Conservation (phyloP, 352 stramenopile genomes). For the Globisporangium parvum region DNA sequence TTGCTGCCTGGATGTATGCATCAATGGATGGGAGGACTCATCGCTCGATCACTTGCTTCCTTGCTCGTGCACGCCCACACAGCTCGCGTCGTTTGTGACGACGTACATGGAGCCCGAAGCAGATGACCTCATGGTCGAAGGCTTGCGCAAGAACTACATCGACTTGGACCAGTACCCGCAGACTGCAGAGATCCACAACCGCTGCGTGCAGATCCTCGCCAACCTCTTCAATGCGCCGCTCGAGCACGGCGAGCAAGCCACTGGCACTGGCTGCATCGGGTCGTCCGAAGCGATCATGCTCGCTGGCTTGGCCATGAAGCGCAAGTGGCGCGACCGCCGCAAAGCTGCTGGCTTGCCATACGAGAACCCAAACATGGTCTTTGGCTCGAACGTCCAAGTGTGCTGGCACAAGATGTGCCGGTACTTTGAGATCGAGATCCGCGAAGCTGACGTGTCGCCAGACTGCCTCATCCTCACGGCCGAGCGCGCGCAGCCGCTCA, state of each 20-base stretch:
- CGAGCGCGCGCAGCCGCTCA: conserved; percentile 57
- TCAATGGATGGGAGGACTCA: background rate
- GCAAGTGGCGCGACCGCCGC: conserved; percentile 85
- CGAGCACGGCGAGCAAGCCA: conserved; percentile 42
- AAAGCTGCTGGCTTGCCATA: conserved; percentile 63
- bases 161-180: conserved; percentile 91
- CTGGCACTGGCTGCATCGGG: conserved; percentile 87
- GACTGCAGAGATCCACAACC: conserved; percentile 91
- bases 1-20: background rate
- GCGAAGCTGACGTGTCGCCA: conserved; percentile 81
- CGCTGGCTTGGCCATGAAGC: conserved; percentile 88
- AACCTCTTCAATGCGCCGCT: conserved; percentile 87
- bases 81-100: conserved; percentile 88
- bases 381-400: conserved; percentile 89
- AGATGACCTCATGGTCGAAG: conserved; percentile 87
- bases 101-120: conserved; percentile 91
- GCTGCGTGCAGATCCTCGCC: conserved; percentile 89
- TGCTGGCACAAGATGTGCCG: conserved; percentile 94
- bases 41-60: background rate
- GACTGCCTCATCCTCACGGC: conserved; percentile 84
- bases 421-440: conserved; percentile 92
- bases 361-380: conserved; percentile 91
- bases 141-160: conserved; percentile 90
- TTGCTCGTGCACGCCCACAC: background rate
- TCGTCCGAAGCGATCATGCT: conserved; percentile 92